Conservation (phyloP, 2,329 filamentous ascomycete genomes). For the Hypoxylon sp. region DNA sequence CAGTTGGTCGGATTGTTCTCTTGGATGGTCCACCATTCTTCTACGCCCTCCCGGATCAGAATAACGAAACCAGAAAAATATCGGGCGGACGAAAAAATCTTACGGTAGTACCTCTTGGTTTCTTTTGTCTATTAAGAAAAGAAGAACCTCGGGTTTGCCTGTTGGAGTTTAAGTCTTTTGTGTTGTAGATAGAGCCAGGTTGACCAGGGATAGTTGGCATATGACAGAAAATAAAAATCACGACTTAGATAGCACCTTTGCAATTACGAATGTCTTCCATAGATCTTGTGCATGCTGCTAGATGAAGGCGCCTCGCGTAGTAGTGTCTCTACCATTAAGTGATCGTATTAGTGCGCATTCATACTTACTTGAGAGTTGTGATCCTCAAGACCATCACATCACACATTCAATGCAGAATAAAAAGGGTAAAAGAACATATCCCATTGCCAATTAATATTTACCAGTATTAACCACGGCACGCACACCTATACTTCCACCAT, state of each 20-base stretch:
- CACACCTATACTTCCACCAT: neutral
- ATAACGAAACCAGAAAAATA: neutral
- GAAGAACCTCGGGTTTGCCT: neutral
- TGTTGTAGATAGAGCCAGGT: neutral
- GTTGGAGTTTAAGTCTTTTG: neutral
- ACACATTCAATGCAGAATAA: neutral
- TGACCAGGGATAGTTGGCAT: neutral
- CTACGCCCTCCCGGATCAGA: neutral
- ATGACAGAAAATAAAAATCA: neutral
- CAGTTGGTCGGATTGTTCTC: neutral
- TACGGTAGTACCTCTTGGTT: neutral
- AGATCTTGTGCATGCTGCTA: neutral
- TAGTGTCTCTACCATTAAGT: neutral
- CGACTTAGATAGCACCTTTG: neutral
- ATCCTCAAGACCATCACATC: neutral
- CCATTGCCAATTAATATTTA: neutral
- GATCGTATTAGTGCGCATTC: neutral
- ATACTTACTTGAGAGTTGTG: neutral
- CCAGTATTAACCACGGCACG: neutral
- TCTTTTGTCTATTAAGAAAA: constrained; percentile 2
- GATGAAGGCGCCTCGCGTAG: neutral
- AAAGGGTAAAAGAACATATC: neutral
- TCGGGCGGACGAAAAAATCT: neutral
- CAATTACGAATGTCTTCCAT: neutral
- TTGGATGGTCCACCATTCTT: neutral